Base-by-base conservation (phyloP, 805 yeast species). In the Scheffersomyces ergatensis region DNA sequence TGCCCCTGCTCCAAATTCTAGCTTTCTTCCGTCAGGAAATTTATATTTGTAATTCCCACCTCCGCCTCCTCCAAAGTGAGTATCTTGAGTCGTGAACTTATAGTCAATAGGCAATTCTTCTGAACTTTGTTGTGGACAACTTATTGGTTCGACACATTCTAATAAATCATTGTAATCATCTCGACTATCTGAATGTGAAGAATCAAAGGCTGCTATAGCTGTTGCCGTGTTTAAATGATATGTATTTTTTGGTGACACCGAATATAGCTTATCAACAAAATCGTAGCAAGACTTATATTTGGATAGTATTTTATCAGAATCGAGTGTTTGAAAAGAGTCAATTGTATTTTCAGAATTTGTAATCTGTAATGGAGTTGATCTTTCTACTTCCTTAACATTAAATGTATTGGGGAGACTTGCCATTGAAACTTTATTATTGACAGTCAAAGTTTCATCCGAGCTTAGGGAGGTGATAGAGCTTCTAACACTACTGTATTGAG, bases 201-300 rank as follows among this genome's bases (percentile, higher is more conserved):
- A 9, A 31, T 52, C 55, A 16, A 49, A 38, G 8, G 53, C 46
- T n/a, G 61, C 62, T 25, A 48, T 45, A 4, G 61, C 60, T 11
- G 55, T 51, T 13, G 56, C 62, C 16, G 51, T 50, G 35, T 62
- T 54, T 32, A 64, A 49, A 47, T 68, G 65, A 38, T 54, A 58
- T 0, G 74, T 67, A 42, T 69, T 66, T 36, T 55, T 65, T 0
- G 74, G 74, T 2, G 72, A 65, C 5, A 69, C 66, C 1, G 73
- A 62, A 43, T 65, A 68, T 21, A 66, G 47, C 38, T 58, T 60
- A 36, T 68, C 72, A n/a, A 63, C 59, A 37, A 63, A 40, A 15
- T 53, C 49, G 32, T 50, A 51, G 38, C 58, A 53, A 6, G 63
- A 52, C 34, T 51, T 45, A 30, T 44, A 49, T 23, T 50, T 47